Base-by-base conservation (phyloP, 805 yeast genomes). In the Citeromyces matritensis region DNA sequence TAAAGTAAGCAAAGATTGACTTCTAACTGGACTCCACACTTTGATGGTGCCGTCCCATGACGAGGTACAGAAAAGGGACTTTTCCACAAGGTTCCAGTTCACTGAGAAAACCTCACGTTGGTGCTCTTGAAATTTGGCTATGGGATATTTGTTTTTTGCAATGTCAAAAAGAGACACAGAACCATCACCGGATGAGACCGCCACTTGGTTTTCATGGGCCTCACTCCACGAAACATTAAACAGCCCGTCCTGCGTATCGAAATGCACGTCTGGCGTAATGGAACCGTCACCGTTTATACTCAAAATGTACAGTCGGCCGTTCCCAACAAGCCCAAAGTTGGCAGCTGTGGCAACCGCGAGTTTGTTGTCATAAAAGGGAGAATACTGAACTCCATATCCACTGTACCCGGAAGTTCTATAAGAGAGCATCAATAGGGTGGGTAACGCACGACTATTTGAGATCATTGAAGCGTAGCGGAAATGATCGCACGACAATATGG, bases 11-110 rank as follows among this genome's bases (percentile, higher is more conserved):
- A 82, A 38, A 15, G 84, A 70, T 12, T 61, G 55, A 19, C 51
- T 55, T 35, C 85, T 58, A 26, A 52, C 51, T 0, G 91, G 85
- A 1, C 74, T 51, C 94, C 94, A 82, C 7, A 83, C 45, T 50
- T 82, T 83, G 25, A 86, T 67, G 0, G 79, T 58, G 0, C 96
- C 95, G 50, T 88, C 97, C 97, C 97, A 88, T 6, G 94, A 78
- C 17, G 86, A 68, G 12, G 88, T 66, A 26, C 78, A 73, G 51
- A 88, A 82, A 11, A 59, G 60, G 4, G 65, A 46, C 53, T 84
- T 56, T 31, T 54, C 58, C 5, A 51, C 52, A 31, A 51, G 28
- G 35, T 53, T 54, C 61, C 61, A 56, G 36, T 46, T 39, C 15
- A 55, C 58, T 0, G 54, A 46, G 32, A 54, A 56, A 10, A 54